Evolutionary conservation across 192 early-diverging fungal species (phyloP), one percentile per base, ranked within the genome.

Genomic region (Coemansia sp.): DNA sequence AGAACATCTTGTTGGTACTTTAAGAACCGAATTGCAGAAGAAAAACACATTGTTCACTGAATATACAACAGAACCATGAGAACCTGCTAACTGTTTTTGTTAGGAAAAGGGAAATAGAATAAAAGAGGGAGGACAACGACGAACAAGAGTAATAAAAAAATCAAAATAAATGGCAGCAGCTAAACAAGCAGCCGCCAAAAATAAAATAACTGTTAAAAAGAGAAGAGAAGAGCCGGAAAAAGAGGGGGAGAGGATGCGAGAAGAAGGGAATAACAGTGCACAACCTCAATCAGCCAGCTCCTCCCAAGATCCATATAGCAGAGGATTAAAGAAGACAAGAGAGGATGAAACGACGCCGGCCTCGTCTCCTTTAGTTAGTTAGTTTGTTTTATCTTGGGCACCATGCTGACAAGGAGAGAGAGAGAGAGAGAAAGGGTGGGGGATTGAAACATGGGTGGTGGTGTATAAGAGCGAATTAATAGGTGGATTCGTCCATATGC

Each of bases 171-270:
- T 53, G 57, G 32, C 57, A 41, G 23, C 15, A 69, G 21, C n/a
- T 21, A 18, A 54, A 18, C 19, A 44, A 32, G 32, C 32, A 32
- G 4, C 32, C 32, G 32, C 32, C 32, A 32, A 69, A 56, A 56
- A 45, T 23, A 21, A 61, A 56, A 62, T 60, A 56, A 56, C 54
- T 68, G 49, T 61, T 39, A 32, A 49, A 58, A 59, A 54, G 45
- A 65, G 67, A 50, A 53, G 18, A 39, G 19, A 60, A 48, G 54
- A 13, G 32, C 32, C 32, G 32, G 32, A 32, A 39, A 32, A 65
- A 37, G 50, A 19, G 13, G 47, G n/a, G 47, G 6, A 48, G 47
- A 48, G n/a, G n/a, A 15, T 1, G n/a, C 47, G 47, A 48, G 47
- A 32, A 4, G 1, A 32, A 4, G 32, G 32, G 32, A 32, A 21